Evolutionary conservation across 371 early-diverging fungal species (phyloP).

Genomic region (Actinomucor elegans): DNA sequence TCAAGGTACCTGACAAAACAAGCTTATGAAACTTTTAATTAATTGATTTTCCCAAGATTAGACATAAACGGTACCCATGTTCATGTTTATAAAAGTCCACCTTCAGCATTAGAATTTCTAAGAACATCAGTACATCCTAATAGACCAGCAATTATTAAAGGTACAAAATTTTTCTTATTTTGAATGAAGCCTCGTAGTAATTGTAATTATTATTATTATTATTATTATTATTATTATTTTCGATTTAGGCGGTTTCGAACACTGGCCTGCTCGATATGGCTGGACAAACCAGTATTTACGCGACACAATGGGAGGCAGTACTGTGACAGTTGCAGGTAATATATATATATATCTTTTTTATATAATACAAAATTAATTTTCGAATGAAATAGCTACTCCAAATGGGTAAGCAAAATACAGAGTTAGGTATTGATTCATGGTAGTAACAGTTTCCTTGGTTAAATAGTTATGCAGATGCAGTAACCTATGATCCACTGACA

Average conservation of each 20-base stretch:
- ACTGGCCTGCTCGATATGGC: slow-evolving; percentile 63
- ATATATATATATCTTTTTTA: too few relatives aligned
- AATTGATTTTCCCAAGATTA: slow-evolving; percentile 1
- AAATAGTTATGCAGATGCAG: slow-evolving; percentile 70
- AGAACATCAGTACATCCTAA: slow-evolving; percentile 43
- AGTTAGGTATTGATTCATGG: too few relatives aligned
- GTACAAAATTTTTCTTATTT: slow-evolving; percentile 4
- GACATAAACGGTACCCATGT: slow-evolving; percentile 45
- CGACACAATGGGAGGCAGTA: slow-evolving; percentile 38
- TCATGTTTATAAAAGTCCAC: slow-evolving; percentile 28
- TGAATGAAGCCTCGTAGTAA: background rate
- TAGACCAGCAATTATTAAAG: slow-evolving; percentile 45
- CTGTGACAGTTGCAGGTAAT: slow-evolving; percentile 65
- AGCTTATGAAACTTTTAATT: background rate
- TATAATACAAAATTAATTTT: background rate
- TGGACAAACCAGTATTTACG: slow-evolving; percentile 69
- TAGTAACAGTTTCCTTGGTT: too few relatives aligned
- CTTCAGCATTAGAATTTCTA: slow-evolving; percentile 41
- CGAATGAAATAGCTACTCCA: slow-evolving; percentile 29
- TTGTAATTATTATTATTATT: too few relatives aligned
- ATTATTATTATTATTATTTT: background rate
- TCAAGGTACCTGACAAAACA: slow-evolving; percentile 35
- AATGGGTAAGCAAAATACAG: slow-evolving; percentile 40
- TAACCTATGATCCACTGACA: slow-evolving; percentile 47
- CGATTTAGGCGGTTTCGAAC: slow-evolving; percentile 31